Conservation (phyloP, 78 protist genomes). For the Dictyostelium intermedium region DNA sequence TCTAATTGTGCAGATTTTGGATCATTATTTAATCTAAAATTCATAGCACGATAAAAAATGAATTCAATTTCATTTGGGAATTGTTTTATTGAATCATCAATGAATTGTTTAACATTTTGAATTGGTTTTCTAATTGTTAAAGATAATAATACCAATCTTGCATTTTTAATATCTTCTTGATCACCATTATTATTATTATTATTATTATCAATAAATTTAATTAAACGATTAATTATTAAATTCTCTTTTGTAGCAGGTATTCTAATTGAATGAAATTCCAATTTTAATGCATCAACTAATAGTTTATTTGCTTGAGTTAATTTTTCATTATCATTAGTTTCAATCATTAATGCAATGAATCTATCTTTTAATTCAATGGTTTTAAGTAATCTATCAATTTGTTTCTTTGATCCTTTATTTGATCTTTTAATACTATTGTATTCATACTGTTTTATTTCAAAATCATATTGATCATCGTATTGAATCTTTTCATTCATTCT, state of each 20-base stretch:
- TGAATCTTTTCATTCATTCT: not conserved
- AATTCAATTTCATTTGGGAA: not conserved
- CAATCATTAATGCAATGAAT: not conserved
- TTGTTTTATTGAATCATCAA: not conserved
- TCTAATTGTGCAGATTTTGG: not conserved
- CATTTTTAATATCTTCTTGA: not conserved
- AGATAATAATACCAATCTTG: not conserved
- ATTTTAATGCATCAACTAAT: not conserved
- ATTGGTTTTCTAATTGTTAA: conserved; percentile 6
- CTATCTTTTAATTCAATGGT: not conserved
- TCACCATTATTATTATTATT: not conserved
- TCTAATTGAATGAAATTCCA: not conserved
- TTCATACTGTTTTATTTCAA: not conserved
- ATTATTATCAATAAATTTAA: not conserved
- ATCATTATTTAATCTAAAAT: not conserved
- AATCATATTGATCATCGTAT: not conserved
- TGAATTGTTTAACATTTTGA: not conserved
- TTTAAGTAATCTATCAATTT: not conserved
- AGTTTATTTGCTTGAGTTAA: not conserved
- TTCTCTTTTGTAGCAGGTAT: not conserved
- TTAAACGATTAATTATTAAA: not conserved
- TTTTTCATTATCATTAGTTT: not conserved
- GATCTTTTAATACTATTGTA: not conserved
- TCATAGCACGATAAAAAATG: not conserved
- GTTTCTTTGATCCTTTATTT: not conserved